A percentile compares a stretch with the other conserved stretches of the same genome.
Conservation (phyloP, 176 grass and related monocot species). For the Ananas comosus region DNA sequence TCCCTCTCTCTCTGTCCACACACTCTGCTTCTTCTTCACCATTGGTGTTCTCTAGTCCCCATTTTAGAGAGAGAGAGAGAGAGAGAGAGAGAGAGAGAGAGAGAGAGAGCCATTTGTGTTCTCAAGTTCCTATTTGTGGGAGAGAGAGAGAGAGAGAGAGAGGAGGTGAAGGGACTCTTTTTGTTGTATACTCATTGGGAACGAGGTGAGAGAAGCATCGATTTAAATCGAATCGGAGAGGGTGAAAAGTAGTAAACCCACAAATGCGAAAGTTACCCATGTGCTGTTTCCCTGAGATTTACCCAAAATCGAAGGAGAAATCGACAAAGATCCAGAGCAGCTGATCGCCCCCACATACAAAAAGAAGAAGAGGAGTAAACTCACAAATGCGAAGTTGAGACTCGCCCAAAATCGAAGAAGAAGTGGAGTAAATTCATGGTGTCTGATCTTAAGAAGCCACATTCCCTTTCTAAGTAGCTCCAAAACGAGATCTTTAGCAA, state of each 20-base stretch:
- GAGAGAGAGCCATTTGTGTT: neutral
- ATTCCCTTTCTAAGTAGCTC: too few relatives aligned
- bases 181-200: neutral
- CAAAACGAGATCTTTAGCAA: too few relatives aligned
- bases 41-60: neutral
- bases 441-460: too few relatives aligned
- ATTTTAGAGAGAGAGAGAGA: neutral
- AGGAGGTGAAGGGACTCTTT: neutral
- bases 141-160: neutral
- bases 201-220: neutral
- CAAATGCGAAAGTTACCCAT: neutral
- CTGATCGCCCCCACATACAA: too few relatives aligned
- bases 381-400: neutral
- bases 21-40: neutral
- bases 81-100: conserved; percentile 1
- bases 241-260: neutral
- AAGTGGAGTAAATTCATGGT: too few relatives aligned
- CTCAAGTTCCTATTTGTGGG: neutral
- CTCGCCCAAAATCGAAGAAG: neutral
- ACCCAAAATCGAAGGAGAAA: neutral
- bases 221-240: neutral
- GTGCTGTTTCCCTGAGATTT: neutral
- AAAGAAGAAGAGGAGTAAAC: neutral
- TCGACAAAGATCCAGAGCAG: neutral
- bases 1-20: neutral